Evolutionary conservation across 2,329 filamentous ascomycete species (phyloP), one percentile per base, ranked within the genome.

Genomic region (Xylariaceae sp.): DNA sequence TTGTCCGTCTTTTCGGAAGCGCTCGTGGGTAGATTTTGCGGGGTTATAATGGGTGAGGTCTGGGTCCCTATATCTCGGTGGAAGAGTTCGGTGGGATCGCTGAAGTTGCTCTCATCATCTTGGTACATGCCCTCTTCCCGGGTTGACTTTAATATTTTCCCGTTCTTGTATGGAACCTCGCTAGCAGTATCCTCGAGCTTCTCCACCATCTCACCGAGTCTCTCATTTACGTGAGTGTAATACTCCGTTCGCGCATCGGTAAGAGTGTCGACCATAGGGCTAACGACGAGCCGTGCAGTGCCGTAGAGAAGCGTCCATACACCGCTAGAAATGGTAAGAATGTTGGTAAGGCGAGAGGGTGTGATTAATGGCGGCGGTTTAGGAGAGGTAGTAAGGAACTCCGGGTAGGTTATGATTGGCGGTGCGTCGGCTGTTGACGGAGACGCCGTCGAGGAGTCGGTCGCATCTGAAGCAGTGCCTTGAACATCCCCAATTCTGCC

Each of bases 61-160:
- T 95, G 90, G 1, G 90, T 89, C 61, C 89, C 89, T 57, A 91
- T 82, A 68, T 95, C 90, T 44, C 89, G 85, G 71, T 93, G 89
- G 74, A 91, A 95, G 59, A 93, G 82, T 72, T 93, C 90, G 1
- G 88, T 86, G 1, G 90, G 90, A 65, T 88, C 86, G 58, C 83
- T 82, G 55, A 75, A 78, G 21, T 79, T 81, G 66, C 77, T 81
- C n/a, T 71, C 72, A 43, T 71, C 65, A 56, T 75, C 76, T 29
- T 70, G 70, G 16, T 63, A 60, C 4, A 52, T 59, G 32, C 61
- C 48, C 32, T 63, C 63, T 7, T 60, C 56, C 7, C 54, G 48
- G 7, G 55, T 61, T 7, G 62, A 62, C 37, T 57, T 66, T 2
- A 64, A 42, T 1, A 43, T 56, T 52, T 66, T 71, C 45, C 65